A percentile compares a stretch with the other conserved stretches of the same genome.
Conservation (phyloP, 1,284 basidiomycete genomes). For the Athelia sp. region DNA sequence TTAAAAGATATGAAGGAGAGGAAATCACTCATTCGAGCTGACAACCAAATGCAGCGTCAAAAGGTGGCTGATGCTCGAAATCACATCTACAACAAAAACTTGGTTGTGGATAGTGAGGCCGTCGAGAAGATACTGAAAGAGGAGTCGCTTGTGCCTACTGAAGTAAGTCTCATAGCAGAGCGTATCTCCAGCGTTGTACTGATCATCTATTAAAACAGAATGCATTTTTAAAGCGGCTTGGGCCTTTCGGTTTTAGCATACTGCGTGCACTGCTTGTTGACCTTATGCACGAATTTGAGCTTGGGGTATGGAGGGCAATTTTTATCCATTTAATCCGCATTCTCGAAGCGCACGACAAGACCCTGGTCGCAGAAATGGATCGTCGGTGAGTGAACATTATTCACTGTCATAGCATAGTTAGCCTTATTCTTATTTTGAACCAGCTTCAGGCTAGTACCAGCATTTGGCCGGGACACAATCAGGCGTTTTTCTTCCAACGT, state of each 20-base stretch:
- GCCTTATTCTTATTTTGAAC: too few relatives aligned
- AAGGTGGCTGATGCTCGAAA: neutral
- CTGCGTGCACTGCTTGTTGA: slow-evolving; percentile 16
- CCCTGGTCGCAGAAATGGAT: slow-evolving; percentile 9
- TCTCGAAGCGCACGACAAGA: slow-evolving; percentile 9
- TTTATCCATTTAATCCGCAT: slow-evolving; percentile 22
- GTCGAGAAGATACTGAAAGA: slow-evolving; percentile 6
- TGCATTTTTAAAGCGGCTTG: slow-evolving; percentile 12
- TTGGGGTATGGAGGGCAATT: slow-evolving; percentile 21
- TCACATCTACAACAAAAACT: too few relatives aligned
- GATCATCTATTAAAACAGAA: too few relatives aligned
- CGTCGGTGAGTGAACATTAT: slow-evolving; percentile 7
- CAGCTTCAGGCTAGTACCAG: too few relatives aligned
- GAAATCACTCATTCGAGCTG: neutral
- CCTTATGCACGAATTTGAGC: slow-evolving; percentile 21
- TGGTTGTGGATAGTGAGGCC: too few relatives aligned
- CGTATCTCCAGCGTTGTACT: too few relatives aligned
- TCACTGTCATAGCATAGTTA: too few relatives aligned
- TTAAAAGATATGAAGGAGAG: neutral
- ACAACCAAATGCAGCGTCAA: neutral
- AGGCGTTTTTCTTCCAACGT: slow-evolving; percentile 15
- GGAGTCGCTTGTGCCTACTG: slow-evolving; percentile 12
- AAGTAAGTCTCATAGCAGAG: too few relatives aligned
- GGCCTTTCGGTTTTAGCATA: slow-evolving; percentile 9
- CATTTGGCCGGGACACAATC: slow-evolving; percentile 17